Evolutionary conservation across 2,329 filamentous ascomycete genomes (phyloP).

Genomic region (Ophidiomyces ophidiicola): DNA sequence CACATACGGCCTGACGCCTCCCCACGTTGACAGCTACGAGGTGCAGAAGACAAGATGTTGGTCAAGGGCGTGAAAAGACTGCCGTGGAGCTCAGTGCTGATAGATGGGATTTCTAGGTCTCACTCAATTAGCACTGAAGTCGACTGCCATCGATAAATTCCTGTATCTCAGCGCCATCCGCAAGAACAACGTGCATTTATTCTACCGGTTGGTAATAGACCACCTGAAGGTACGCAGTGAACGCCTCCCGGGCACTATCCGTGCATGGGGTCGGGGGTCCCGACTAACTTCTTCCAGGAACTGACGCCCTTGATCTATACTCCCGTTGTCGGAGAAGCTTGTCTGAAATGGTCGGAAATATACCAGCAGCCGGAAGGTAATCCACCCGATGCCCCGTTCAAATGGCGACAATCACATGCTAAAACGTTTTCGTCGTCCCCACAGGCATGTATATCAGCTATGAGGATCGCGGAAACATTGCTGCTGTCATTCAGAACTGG

Average conservation of each 20-base stretch:
- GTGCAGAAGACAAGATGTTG: constrained; percentile 38
- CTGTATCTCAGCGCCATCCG: constrained; percentile 39
- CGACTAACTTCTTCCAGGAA: constrained; percentile 23
- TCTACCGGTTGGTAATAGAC: constrained; percentile 39
- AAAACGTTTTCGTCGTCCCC: no score
- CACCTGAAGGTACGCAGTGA: constrained; percentile 31
- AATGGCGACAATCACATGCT: constrained; percentile 1
- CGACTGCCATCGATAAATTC: constrained; percentile 39
- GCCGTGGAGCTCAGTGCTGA: background rate
- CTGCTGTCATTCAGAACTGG: constrained; percentile 85
- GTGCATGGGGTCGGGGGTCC: background rate
- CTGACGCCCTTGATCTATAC: constrained; percentile 41
- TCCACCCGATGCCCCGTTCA: constrained; percentile 12
- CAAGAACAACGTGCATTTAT: constrained; percentile 42
- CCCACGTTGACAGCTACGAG: constrained; percentile 38
- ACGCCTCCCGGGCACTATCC: background rate
- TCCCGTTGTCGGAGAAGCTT: constrained; percentile 70
- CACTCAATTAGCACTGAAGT: constrained; percentile 37
- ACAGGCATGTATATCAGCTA: constrained; percentile 80
- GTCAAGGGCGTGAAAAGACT: constrained; percentile 9
- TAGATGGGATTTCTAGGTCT: constrained; percentile 22
- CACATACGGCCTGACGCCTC: constrained; percentile 40
- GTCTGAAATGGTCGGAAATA: constrained; percentile 87
- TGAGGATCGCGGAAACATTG: constrained; percentile 81
- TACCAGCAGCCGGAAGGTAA: constrained; percentile 84